phyloP scores from a whole-genome alignment of 495 filamentous ascomycete species.

The Podospora didyma region DNA sequence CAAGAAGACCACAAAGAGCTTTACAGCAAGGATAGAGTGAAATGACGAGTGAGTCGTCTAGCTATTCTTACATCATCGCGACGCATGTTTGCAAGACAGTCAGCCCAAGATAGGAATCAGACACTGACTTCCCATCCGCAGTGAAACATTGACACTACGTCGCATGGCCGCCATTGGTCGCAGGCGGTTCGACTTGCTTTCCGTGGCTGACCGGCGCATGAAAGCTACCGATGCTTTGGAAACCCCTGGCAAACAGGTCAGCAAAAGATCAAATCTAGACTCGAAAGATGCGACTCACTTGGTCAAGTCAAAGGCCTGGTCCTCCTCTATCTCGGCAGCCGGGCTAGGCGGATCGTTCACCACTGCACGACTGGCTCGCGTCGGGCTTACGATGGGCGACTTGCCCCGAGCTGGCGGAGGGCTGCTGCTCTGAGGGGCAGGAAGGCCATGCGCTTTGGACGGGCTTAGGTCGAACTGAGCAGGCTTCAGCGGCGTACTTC shows the following conservation, averaged over 20 bases:
- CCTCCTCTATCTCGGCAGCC: conserved; percentile 22
- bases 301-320: conserved; percentile 34
- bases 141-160: not conserved
- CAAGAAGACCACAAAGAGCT: no score
- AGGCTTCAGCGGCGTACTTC: conserved; percentile 72
- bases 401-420: conserved; percentile 47
- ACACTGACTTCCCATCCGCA: no score
- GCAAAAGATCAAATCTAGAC: not conserved
- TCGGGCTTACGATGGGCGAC: conserved; percentile 30
- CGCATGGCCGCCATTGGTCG: conserved; percentile 6
- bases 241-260: conserved; percentile 28
- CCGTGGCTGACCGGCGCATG: conserved; percentile 31
- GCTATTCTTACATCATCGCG: no score
- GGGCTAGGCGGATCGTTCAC: conserved; percentile 19
- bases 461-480: conserved; percentile 55
- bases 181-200: conserved; percentile 29
- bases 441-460: conserved; percentile 41
- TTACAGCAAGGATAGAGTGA: no score
- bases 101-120: no score
- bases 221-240: conserved; percentile 39
- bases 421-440: conserved; percentile 60
- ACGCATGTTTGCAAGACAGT: no score
- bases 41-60: no score
- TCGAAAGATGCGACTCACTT: conserved; percentile 21
- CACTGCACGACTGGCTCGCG: conserved; percentile 15